Evolutionary conservation across 352 stramenopile genomes (phyloP), one percentile per base, ranked within the genome.

Genomic region (Phytophthora agathidicida): DNA sequence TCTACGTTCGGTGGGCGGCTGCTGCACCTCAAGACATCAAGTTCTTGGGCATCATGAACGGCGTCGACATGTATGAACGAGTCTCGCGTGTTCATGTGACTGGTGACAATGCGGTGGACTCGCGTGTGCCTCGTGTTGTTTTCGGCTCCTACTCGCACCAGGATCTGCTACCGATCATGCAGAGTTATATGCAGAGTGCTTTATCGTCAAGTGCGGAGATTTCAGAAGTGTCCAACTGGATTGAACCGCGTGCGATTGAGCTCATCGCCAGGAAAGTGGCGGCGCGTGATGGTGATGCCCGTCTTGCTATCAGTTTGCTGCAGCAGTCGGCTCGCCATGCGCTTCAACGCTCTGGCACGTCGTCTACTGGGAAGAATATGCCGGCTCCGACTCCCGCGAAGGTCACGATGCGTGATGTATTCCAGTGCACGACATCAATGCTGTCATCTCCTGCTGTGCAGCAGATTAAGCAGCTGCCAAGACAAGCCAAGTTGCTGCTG

Each of bases 41-140:
- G 48, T 85, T 91, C 35, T 35, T 91, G 39, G 77, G 76, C 11
- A 84, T 91, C 46, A 83, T 91, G 70, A 91, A 91, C 39, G 81
- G 81, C 26, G 56, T 89, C 43, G 82, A 91, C 56, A 88, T 91
- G 82, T 85, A 88, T 52, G 42, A 80, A 13, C 75, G 77, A 27
- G 71, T 91, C 24, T 56, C 76, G 0, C 60, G 71, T 5, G 31
- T 80, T 43, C 65, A 74, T 44, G 42, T 39, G 5, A 37, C 38
- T 20, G 58, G 35, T 30, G 46, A 71, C 8, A 26, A 9, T n/a
- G 23, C 35, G 14, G 33, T 26, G 2, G 53, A 64, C 20, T 50
- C 43, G 17, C 41, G 54, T 14, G 64, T 89, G 2, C 61, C 75
- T 10, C 71, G 72, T 33, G 63, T 88, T 17, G 49, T 89, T 16